A percentile compares a stretch with the other conserved stretches of the same genome.
Evolutionary conservation across 441 rosid genomes (phyloP).

Genomic region (Gossypium davidsonii): DNA sequence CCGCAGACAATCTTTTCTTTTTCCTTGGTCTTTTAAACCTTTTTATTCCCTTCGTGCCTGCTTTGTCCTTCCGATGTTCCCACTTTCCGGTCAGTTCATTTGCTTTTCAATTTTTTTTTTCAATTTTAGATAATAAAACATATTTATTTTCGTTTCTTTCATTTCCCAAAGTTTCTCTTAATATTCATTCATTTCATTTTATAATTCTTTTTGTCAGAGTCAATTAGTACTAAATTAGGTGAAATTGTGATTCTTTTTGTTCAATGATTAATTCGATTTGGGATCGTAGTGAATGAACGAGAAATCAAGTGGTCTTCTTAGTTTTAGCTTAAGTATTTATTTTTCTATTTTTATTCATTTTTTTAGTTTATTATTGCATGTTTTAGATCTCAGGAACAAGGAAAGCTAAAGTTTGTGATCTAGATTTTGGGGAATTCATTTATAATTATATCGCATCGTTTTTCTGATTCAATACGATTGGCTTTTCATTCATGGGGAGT

Average conservation of each 20-base stretch:
- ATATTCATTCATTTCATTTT: not conserved
- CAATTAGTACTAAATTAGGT: not conserved
- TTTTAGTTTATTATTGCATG: not conserved
- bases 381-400: constrained; percentile 12
- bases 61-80: not conserved
- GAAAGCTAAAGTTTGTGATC: constrained; percentile 9
- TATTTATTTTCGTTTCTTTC: not conserved
- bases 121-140: not conserved
- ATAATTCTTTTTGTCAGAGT: not conserved
- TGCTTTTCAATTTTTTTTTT: not conserved
- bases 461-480: constrained; percentile 6
- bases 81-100: constrained; percentile 10
- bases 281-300: not conserved
- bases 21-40: not conserved
- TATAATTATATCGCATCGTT: not conserved
- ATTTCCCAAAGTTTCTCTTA: not conserved
- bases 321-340: not conserved
- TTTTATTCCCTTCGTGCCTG: not conserved
- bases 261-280: not conserved
- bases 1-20: not conserved
- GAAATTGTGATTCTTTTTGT: not conserved
- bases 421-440: not conserved
- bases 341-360: not conserved
- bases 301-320: not conserved
- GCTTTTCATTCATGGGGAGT: not conserved